These are phyloP conservation scores for Mycothermus thermophilus DNA, from an alignment of 495 filamentous ascomycete species.

Conservation along the genomic window DNA sequence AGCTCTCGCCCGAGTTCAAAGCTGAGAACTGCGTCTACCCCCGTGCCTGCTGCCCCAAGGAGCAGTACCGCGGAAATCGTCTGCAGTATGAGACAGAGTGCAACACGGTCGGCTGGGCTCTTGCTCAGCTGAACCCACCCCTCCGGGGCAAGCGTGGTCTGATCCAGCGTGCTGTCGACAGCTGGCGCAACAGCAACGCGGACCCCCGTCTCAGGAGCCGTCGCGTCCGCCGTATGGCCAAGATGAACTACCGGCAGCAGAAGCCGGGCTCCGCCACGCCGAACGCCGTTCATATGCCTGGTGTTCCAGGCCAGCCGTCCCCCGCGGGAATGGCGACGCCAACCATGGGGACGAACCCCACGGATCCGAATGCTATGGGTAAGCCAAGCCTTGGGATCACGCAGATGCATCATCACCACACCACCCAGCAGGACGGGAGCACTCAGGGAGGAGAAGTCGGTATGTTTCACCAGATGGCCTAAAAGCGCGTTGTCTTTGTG, in stretches of 20 bases:
- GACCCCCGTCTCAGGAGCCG: conserved; percentile 80
- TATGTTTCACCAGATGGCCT: conserved; percentile 82
- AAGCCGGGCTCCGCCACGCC: conserved; percentile 42
- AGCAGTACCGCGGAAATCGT: conserved; percentile 89
- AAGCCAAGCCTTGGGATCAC: conserved; percentile 49
- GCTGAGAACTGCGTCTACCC: conserved; percentile 97
- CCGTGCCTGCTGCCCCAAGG: conserved; percentile 84
- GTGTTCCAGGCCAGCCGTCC: conserved; percentile 30
- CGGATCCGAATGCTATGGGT: conserved; percentile 35
- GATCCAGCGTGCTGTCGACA: conserved; percentile 94
- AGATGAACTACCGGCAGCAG: conserved; percentile 60
- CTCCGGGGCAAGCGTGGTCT: conserved; percentile 85
- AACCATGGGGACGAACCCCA: conserved; percentile 31
- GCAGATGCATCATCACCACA: conserved; percentile 53
- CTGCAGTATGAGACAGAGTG: conserved; percentile 96
- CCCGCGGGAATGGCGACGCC: conserved; percentile 40
- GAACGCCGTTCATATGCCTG: conserved; percentile 29
- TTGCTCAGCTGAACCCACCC: conserved; percentile 83
- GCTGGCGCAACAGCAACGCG: conserved; percentile 98
- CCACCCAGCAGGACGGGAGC: conserved; percentile 50
- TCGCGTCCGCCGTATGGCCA: conserved; percentile 85
- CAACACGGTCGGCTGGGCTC: conserved; percentile 93
- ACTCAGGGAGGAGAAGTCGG: conserved; percentile 68
- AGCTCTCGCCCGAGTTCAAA: conserved; percentile 77
- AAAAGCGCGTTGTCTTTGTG: conserved; percentile 32